Evolutionary conservation across 2,329 filamentous ascomycete genomes (phyloP).

Genomic region (Cytospora paraplurivora): DNA sequence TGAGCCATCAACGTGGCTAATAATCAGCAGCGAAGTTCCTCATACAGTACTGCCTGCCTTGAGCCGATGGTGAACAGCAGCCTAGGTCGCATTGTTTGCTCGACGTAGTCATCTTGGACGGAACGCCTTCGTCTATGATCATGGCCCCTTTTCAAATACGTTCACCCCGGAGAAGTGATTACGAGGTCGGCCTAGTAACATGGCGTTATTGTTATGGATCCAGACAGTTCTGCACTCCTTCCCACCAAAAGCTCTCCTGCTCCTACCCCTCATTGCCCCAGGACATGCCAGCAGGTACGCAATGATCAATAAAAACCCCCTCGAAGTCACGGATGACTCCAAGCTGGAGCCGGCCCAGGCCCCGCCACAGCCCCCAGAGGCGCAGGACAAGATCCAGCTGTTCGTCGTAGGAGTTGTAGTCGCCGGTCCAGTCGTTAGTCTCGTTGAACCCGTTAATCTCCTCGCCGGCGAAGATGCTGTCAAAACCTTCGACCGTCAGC

Average conservation of each 20-base stretch:
- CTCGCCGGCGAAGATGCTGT: background rate
- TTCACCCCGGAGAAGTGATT: constrained; percentile 7
- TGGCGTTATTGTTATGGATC: constrained; percentile 15
- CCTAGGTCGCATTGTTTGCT: background rate
- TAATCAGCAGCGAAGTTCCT: too few relatives aligned
- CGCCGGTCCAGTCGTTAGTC: background rate
- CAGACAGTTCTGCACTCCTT: background rate
- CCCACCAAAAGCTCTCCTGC: background rate
- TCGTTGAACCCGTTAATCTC: background rate
- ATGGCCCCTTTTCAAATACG: background rate
- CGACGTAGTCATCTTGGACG: too few relatives aligned
- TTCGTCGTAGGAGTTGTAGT: constrained; percentile 7
- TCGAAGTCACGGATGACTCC: constrained; percentile 8
- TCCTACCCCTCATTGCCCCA: background rate
- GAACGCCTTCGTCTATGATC: background rate
- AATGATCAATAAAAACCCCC: background rate
- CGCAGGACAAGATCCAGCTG: constrained; percentile 18
- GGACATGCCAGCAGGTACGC: background rate
- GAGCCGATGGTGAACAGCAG: background rate
- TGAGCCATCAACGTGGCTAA: too few relatives aligned
- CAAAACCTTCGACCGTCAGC: background rate
- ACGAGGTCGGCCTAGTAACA: background rate
- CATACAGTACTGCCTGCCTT: background rate
- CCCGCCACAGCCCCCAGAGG: background rate
- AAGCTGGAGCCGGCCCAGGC: background rate